Conservation (phyloP, 331 rosid species). For the Pyracantha coccinea region DNA sequence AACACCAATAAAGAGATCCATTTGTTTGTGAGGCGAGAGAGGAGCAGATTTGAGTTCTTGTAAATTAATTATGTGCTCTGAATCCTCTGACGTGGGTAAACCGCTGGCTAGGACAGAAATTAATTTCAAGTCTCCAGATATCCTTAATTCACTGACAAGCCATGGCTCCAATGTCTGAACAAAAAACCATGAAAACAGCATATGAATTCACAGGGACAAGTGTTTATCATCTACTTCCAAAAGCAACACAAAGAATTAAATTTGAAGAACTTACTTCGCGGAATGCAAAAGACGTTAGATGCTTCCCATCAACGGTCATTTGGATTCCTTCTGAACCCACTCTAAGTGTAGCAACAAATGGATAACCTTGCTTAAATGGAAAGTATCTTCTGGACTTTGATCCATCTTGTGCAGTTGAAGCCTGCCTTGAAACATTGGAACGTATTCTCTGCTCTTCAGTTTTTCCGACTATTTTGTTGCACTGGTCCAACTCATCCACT, state of each 20-base stretch:
- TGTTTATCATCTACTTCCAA: slow-evolving; percentile 4
- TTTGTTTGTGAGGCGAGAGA: slow-evolving; percentile 32
- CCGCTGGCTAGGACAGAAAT: slow-evolving; percentile 87
- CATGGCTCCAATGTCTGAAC: slow-evolving; percentile 95
- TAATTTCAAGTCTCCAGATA: slow-evolving; percentile 80
- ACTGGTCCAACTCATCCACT: slow-evolving; percentile 97
- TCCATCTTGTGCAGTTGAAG: slow-evolving; percentile 39
- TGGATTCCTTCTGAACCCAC: slow-evolving; percentile 98
- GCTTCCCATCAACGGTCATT: slow-evolving; percentile 99
- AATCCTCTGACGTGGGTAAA: slow-evolving; percentile 94
- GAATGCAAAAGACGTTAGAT: slow-evolving; percentile 78
- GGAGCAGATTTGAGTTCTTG: slow-evolving; percentile 63
- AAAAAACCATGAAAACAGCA: slow-evolving; percentile 25
- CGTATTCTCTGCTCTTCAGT: slow-evolving; percentile 34
- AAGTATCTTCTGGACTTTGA: slow-evolving; percentile 55
- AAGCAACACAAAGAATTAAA: slow-evolving; percentile 5
- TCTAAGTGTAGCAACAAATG: slow-evolving; percentile 93
- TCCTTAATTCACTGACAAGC: slow-evolving; percentile 76
- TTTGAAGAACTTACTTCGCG: slow-evolving; percentile 63
- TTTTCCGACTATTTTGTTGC: slow-evolving; percentile 89
- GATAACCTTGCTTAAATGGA: slow-evolving; percentile 94
- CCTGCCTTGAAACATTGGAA: slow-evolving; percentile 47
- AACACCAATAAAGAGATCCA: slow-evolving; percentile 88
- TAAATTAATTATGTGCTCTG: slow-evolving; percentile 73
- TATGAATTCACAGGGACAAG: slow-evolving; percentile 16